Conservation (phyloP, 495 filamentous ascomycete species). For the Cercophora sp. region DNA sequence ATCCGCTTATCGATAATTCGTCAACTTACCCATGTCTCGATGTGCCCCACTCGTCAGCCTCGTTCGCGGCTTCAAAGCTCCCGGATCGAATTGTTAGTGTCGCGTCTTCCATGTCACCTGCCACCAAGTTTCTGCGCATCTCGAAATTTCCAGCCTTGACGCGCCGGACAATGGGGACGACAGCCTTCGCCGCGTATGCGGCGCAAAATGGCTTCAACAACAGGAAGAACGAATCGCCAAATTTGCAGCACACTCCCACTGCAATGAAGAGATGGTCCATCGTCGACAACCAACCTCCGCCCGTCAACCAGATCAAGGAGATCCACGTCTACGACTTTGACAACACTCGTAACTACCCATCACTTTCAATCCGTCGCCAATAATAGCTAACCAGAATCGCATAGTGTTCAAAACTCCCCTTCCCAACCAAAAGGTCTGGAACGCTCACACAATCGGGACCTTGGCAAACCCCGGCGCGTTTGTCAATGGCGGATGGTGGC, state of each 20-base stretch:
- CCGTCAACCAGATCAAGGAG: constrained; percentile 62
- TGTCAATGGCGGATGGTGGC: constrained; percentile 93
- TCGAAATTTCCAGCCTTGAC: constrained; percentile 4
- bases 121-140: constrained; percentile 17
- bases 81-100: constrained; percentile 9
- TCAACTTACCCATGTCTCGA: too few species aligned
- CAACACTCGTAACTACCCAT: constrained; percentile 70
- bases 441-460: constrained; percentile 65
- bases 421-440: constrained; percentile 88
- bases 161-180: constrained; percentile 24
- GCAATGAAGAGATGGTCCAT: constrained; percentile 79
- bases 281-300: constrained; percentile 68
- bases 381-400: not conserved
- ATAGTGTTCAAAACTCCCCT: constrained; percentile 86
- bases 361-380: not conserved
- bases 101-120: constrained; percentile 17
- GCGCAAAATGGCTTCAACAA: constrained; percentile 23
- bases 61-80: not conserved
- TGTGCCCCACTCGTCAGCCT: not conserved
- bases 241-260: constrained; percentile 67
- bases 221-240: too few species aligned
- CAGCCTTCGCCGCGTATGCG: constrained; percentile 24
- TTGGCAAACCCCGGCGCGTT: constrained; percentile 73
- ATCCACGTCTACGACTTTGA: constrained; percentile 99
- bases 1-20: too few species aligned